Evolutionary conservation across 129 eudicot species (phyloP).

Genomic region (Chrysanthemum seticuspe): DNA sequence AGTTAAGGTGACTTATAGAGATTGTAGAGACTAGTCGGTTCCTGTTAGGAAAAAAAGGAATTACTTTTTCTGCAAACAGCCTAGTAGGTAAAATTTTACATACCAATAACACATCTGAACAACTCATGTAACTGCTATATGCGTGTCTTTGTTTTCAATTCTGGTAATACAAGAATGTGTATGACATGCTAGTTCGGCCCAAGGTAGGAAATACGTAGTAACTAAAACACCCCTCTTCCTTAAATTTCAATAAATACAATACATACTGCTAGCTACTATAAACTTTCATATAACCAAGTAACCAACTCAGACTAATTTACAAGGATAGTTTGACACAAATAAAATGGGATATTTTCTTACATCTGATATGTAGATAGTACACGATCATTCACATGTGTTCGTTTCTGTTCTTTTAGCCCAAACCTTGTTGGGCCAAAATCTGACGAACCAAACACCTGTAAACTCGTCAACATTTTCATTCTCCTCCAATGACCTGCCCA

Average conservation of each 20-base stretch:
- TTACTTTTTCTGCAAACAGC: too few species aligned
- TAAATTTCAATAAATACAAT: not conserved
- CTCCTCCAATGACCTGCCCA: slow-evolving; percentile 64
- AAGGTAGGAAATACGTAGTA: not conserved
- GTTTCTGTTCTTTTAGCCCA: not conserved
- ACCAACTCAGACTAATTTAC: not conserved
- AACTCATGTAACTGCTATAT: too few species aligned
- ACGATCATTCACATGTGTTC: slow-evolving; percentile 8
- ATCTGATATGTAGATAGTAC: not conserved
- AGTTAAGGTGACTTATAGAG: too few species aligned
- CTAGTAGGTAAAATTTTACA: too few species aligned
- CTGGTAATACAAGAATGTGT: too few species aligned
- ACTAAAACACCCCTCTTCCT: not conserved
- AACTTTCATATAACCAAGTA: not conserved
- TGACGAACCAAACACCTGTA: slow-evolving; percentile 30
- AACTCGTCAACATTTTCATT: slow-evolving; percentile 54
- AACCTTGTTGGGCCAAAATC: slow-evolving; percentile 33
- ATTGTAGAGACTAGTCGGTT: too few species aligned
- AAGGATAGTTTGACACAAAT: not conserved
- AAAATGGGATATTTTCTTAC: not conserved
- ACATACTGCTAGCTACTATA: too few species aligned
- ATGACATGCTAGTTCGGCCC: too few species aligned
- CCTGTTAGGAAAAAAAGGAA: too few species aligned
- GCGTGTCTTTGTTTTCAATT: too few species aligned
- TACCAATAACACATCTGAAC: too few species aligned